phyloP scores from a whole-genome alignment of 2,329 filamentous ascomycete species.

The Cephalotrichum gorgonifer region DNA sequence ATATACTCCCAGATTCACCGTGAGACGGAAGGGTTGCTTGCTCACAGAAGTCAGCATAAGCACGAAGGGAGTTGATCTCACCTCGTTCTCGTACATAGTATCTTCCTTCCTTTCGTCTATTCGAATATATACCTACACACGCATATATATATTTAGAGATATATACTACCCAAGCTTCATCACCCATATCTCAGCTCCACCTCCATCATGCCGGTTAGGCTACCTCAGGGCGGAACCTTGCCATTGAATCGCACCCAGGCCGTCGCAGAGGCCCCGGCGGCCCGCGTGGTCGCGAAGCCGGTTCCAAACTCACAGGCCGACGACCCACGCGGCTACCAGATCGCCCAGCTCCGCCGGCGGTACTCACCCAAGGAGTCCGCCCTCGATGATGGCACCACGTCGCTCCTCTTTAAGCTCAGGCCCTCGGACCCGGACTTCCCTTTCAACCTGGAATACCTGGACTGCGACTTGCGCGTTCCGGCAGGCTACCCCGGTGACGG shows the following conservation, averaged over 20 bases:
- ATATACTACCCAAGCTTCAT: neutral
- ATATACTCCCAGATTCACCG: neutral
- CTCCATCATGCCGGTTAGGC: neutral
- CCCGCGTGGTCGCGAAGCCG: constrained; percentile 52
- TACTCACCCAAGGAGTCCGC: constrained; percentile 41
- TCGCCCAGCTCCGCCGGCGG: constrained; percentile 60
- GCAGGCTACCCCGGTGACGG: constrained; percentile 45
- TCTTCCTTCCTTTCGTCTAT: neutral
- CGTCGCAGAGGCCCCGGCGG: constrained; percentile 29
- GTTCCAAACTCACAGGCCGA: constrained; percentile 52
- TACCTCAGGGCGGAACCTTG: constrained; percentile 14
- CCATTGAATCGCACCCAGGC: constrained; percentile 30
- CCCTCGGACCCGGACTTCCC: constrained; percentile 80
- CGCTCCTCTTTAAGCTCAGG: constrained; percentile 52
- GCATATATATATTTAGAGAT: too few relatives aligned
- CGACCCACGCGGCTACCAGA: constrained; percentile 64
- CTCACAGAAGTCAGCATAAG: too few relatives aligned
- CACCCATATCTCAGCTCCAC: neutral
- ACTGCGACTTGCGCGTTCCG: constrained; percentile 60
- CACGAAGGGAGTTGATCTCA: too few relatives aligned
- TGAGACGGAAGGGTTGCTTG: too few relatives aligned
- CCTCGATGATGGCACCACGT: constrained; percentile 36
- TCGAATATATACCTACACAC: too few relatives aligned
- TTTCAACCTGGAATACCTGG: constrained; percentile 59
- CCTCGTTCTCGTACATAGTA: too few relatives aligned